phyloP scores from a whole-genome alignment of 1,284 basidiomycete species.

The Malassezia sympodialis region DNA sequence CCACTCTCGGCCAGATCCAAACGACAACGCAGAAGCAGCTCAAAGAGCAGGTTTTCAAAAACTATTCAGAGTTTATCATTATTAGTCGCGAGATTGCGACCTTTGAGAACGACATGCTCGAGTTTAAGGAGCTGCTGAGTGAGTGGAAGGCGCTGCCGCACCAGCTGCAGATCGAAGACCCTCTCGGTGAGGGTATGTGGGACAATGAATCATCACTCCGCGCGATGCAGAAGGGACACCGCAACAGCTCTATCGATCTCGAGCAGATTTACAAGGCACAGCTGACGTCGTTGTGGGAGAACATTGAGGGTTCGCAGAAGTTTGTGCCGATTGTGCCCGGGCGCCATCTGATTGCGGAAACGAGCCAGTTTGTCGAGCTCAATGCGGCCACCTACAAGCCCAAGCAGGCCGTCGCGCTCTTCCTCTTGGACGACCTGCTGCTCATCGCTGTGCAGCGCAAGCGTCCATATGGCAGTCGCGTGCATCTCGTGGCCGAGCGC shows the following conservation, averaged over 20 bases:
- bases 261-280: conserved; percentile 87
- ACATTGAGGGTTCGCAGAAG: conserved; percentile 91
- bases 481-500: conserved; percentile 70
- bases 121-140: conserved; percentile 81
- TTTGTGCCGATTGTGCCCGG: conserved; percentile 82
- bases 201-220: conserved; percentile 8
- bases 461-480: conserved; percentile 51
- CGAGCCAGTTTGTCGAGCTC: conserved; percentile 70
- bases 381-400: conserved; percentile 93
- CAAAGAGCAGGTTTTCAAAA: conserved; percentile 42
- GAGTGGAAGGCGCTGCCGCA: conserved; percentile 62
- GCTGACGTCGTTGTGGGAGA: conserved; percentile 77
- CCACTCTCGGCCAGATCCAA: conserved; percentile 22
- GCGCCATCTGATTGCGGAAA: conserved; percentile 77
- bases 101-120: conserved; percentile 93
- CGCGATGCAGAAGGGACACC: conserved; percentile 15
- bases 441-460: conserved; percentile 63
- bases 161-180: conserved; percentile 36
- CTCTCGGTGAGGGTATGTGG: conserved; percentile 10
- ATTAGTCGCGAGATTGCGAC: conserved; percentile 95
- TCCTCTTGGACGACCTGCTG: conserved; percentile 81
- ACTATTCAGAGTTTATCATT: conserved; percentile 85
- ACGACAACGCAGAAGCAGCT: conserved; percentile 34
- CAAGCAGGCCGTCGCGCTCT: conserved; percentile 73
- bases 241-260: conserved; percentile 56